phyloP scores from a whole-genome alignment of 1,139 yeast species.

The Candida sp. region DNA sequence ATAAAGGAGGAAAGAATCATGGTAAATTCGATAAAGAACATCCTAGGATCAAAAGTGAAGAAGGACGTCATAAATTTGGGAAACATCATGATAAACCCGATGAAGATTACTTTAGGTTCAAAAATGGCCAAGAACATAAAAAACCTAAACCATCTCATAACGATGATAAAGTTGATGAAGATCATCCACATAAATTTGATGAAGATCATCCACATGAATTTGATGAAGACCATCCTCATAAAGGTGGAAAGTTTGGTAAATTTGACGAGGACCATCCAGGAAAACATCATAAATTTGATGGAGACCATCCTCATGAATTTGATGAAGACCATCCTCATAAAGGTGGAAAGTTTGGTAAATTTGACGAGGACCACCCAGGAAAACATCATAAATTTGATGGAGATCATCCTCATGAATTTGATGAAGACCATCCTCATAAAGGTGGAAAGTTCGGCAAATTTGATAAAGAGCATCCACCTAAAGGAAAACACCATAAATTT shows the following conservation, averaged over 20 bases:
- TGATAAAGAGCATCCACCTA: not conserved
- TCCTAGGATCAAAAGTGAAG: not conserved
- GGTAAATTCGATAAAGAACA: not conserved
- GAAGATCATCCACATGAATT: slow-evolving; percentile 2
- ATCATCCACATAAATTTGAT: not conserved
- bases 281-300: not conserved
- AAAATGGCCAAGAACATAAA: slow-evolving; percentile 1
- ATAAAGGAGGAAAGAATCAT: slow-evolving; percentile 1
- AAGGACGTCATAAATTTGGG: slow-evolving; percentile 2
- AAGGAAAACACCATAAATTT: not conserved
- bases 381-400: not conserved
- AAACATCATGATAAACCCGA: not conserved
- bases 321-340: not conserved
- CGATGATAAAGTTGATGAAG: not conserved
- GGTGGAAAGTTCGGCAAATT: not conserved
- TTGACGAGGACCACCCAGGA: not conserved
- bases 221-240: slow-evolving; percentile 2
- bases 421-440: not conserved
- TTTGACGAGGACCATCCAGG: slow-evolving; percentile 2
- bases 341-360: not conserved
- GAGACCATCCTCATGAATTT: not conserved
- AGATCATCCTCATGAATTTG: not conserved
- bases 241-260: not conserved
- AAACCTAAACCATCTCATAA: not conserved
- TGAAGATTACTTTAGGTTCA: too few relatives aligned